Evolutionary conservation across 1,284 basidiomycete species (phyloP).

Genomic region (Amylostereum chailletii): DNA sequence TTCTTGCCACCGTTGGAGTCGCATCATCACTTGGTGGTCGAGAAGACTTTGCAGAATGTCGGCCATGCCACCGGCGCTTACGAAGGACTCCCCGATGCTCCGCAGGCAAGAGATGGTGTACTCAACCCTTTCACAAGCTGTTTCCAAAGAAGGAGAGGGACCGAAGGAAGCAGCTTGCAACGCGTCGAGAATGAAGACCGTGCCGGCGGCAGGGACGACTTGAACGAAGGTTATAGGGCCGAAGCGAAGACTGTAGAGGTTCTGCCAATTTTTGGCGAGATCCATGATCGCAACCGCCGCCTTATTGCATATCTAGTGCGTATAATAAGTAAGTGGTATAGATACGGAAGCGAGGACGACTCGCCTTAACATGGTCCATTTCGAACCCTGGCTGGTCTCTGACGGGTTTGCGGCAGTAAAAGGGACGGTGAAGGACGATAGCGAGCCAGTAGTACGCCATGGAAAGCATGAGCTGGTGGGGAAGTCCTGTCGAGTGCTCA

Average conservation of each 20-base stretch:
- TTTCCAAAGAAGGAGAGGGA: slow-evolving; percentile 22
- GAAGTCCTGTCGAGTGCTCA: slow-evolving; percentile 38
- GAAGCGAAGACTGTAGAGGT: slow-evolving; percentile 52
- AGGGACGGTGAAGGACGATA: slow-evolving; percentile 58
- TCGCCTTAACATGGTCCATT: slow-evolving; percentile 44
- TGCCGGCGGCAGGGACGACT: slow-evolving; percentile 60
- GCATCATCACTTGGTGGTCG: slow-evolving; percentile 21
- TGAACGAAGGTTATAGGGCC: slow-evolving; percentile 59
- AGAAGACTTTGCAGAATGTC: slow-evolving; percentile 30
- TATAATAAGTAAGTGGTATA: too few relatives aligned
- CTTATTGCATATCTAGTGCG: slow-evolving; percentile 46
- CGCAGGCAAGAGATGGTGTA: slow-evolving; percentile 38
- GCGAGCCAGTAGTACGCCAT: slow-evolving; percentile 56
- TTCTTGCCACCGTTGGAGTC: slow-evolving; percentile 16
- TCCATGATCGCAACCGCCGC: slow-evolving; percentile 59
- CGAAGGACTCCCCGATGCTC: slow-evolving; percentile 43
- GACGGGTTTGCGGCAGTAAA: slow-evolving; percentile 42
- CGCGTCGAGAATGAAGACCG: slow-evolving; percentile 47
- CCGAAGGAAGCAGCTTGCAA: slow-evolving; percentile 39
- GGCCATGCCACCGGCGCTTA: slow-evolving; percentile 38
- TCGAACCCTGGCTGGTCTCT: slow-evolving; percentile 30
- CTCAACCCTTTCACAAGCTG: slow-evolving; percentile 34
- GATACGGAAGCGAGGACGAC: too few relatives aligned
- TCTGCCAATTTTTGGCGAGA: slow-evolving; percentile 45
- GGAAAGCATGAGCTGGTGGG: slow-evolving; percentile 57